Base-by-base conservation (phyloP, 2,329 filamentous ascomycete genomes). In the Tolypocladium inflatum region DNA sequence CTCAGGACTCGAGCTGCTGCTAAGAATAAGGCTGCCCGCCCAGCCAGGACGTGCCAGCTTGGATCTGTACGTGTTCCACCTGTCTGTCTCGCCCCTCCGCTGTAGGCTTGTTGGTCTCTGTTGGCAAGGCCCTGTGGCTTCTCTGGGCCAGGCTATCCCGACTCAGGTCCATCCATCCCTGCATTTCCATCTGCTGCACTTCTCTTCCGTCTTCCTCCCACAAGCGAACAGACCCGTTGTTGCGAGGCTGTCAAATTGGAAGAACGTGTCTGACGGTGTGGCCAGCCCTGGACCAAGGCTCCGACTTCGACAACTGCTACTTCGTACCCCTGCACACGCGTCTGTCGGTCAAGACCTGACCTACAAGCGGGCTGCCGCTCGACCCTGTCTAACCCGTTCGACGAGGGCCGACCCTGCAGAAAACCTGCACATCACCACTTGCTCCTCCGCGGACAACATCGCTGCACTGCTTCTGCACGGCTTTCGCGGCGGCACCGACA, bases 341-440 rank as follows among this genome's bases (percentile, higher is more conserved):
- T 42, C 43, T 43, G 50, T 38, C 48, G 55, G 57, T 55, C 53
- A 55, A 39, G 37, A 37, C 26, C 26, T 23, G 17, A 35, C 41
- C 23, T 26, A 39, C 53, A 43, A 53, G 35, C 45, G 53, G 57
- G 43, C 45, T 58, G 53, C 53, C 53, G 53, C 57, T 42, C 41
- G 42, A 52, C 57, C 52, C 57, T 58, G 53, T 51, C 43, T 35
- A 58, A 42, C 57, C 57, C 53, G 41, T 53, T 37, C 53, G 43
- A 58, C 52, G 53, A 55, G 53, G 57, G 53, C 41, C 43, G 57
- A 55, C 57, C 57, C 57, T 58, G 57, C 57, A 58, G 57, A 58
- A 55, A 41, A 50, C 17, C 53, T 52, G 45, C 52, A 54, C 56
- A 57, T 57, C 56, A 55, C 41, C 41, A 57, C 15, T 23, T n/a